Percentiles rank a stretch among this genome's conserved stretches.
These are phyloP conservation scores for Cyphellophora europaea DNA, from an alignment of 2,329 filamentous ascomycete species.

Conservation along the genomic window DNA sequence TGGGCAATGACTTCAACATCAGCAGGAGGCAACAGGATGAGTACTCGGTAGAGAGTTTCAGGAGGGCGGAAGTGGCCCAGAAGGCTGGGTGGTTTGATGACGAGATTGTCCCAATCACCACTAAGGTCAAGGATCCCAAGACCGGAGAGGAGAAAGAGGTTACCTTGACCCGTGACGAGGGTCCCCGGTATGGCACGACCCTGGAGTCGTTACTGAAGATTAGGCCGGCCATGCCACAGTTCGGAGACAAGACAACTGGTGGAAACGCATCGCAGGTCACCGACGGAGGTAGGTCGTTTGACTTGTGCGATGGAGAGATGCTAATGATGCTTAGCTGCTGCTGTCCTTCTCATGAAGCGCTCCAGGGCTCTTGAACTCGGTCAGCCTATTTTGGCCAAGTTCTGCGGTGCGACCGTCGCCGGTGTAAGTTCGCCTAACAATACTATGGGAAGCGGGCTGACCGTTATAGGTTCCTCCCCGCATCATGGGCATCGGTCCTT, in stretches of 20 bases:
- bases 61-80: constrained; percentile 78
- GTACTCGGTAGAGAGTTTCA: constrained; percentile 80
- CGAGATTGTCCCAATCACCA: constrained; percentile 83
- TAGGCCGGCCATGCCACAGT: constrained; percentile 80
- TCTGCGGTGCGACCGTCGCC: constrained; percentile 80
- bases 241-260: constrained; percentile 76
- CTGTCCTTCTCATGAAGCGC: constrained; percentile 87
- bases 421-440: too few species aligned
- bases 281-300: constrained; percentile 58
- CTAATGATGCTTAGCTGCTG: constrained; percentile 51
- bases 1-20: constrained; percentile 82
- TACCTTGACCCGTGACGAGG: constrained; percentile 77
- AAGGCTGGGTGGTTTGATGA: constrained; percentile 87
- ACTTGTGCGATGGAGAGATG: constrained; percentile 8
- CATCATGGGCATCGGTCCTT: constrained; percentile 64
- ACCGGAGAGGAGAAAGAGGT: constrained; percentile 68
- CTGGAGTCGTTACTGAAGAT: constrained; percentile 75
- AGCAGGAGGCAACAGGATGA: constrained; percentile 70
- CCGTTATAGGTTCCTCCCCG: too few species aligned
- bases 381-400: constrained; percentile 90
- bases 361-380: constrained; percentile 77
- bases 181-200: constrained; percentile 83
- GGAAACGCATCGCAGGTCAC: constrained; percentile 94
- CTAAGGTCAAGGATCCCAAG: constrained; percentile 74
- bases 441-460: too few species aligned